Conservation (phyloP, 2,329 filamentous ascomycete species). For the Neofusicoccum cordaticola region DNA sequence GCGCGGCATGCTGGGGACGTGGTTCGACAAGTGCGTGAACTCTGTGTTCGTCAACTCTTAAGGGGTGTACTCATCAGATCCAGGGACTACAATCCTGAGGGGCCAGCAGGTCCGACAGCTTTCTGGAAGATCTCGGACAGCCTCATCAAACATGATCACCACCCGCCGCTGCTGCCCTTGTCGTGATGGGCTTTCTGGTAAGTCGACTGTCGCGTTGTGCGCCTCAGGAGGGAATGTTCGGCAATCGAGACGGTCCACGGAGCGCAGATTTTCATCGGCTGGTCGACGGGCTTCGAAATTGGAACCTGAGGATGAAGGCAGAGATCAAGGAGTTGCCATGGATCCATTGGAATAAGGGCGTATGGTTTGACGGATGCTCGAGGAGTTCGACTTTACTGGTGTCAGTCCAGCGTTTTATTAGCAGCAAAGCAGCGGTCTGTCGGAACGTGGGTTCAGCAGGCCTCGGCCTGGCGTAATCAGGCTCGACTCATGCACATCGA, state of each 20-base stretch:
- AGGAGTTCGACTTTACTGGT: background rate
- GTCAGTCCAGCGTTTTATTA: background rate
- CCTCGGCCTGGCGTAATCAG: background rate
- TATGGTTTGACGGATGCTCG: background rate
- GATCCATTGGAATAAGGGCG: background rate
- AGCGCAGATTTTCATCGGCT: background rate
- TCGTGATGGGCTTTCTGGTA: constrained; percentile 11
- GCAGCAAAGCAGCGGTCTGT: background rate
- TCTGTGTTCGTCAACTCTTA: background rate
- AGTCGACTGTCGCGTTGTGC: background rate
- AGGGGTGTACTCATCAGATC: background rate
- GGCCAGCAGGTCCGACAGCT: constrained; percentile 70
- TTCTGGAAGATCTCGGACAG: constrained; percentile 72
- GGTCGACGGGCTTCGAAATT: background rate
- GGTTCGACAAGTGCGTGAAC: constrained; percentile 68
- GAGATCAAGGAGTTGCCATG: background rate
- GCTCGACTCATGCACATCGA: background rate
- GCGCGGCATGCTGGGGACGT: constrained; percentile 69
- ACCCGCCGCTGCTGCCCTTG: constrained; percentile 19
- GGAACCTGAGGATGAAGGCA: background rate
- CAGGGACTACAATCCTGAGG: constrained; percentile 64
- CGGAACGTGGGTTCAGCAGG: background rate
- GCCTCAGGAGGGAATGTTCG: background rate
- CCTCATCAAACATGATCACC: background rate
- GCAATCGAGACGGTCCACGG: background rate